Evolutionary conservation across 75 land plant genomes (phyloP).

Genomic region (Gnetum montanum): DNA sequence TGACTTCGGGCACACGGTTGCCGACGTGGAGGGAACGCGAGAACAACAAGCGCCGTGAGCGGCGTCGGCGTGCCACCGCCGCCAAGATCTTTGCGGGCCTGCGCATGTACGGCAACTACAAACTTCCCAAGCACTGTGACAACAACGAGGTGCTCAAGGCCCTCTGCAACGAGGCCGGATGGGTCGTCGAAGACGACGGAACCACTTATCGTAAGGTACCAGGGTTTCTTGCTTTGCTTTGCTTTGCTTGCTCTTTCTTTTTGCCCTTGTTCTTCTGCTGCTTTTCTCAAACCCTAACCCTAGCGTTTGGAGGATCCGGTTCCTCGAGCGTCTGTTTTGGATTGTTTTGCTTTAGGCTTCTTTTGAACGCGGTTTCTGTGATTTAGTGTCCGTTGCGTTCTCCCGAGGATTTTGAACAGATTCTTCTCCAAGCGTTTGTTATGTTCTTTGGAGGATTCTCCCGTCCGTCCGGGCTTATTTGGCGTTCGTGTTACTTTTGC

Average conservation of each 20-base stretch:
- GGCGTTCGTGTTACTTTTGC: no score
- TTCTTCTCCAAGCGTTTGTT: no score
- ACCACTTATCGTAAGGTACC: conserved; percentile 36
- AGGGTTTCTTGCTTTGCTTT: neutral
- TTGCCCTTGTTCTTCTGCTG: neutral
- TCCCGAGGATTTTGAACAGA: no score
- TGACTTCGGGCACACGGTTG: conserved; percentile 33
- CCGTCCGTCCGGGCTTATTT: neutral
- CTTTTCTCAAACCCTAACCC: neutral
- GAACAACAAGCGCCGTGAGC: conserved; percentile 47
- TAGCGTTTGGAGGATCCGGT: neutral
- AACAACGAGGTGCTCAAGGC: conserved; percentile 57
- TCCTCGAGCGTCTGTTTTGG: neutral
- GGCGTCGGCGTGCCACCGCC: conserved; percentile 41
- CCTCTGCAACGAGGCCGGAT: conserved; percentile 40
- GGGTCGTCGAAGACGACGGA: conserved; percentile 44
- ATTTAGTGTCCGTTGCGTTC: neutral
- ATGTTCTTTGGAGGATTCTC: neutral
- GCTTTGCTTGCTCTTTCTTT: neutral
- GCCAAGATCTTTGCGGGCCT: conserved; percentile 43
- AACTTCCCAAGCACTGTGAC: conserved; percentile 54
- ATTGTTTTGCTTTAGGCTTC: neutral
- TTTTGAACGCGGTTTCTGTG: neutral
- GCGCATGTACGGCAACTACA: conserved; percentile 40
- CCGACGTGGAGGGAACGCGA: conserved; percentile 53